phyloP scores from a whole-genome alignment of 352 stramenopile species.

The Aphanomyces astaci region DNA sequence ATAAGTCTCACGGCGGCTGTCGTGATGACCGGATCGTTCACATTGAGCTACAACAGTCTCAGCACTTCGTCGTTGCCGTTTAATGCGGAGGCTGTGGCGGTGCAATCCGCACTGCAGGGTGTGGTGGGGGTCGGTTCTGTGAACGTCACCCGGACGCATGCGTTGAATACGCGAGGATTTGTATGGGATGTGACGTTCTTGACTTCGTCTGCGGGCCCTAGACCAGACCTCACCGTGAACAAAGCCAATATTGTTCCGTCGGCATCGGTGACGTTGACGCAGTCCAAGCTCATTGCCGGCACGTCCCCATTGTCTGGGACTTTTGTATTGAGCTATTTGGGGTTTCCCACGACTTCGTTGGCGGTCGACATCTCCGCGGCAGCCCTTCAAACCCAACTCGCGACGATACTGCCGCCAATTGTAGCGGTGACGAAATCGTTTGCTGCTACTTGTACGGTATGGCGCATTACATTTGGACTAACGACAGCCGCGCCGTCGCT shows the following conservation, averaged over 20 bases:
- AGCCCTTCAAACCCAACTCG: neutral
- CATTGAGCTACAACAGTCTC: constrained; percentile 41
- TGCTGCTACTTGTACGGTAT: neutral
- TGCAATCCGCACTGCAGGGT: constrained; percentile 47
- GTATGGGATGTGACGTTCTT: constrained; percentile 47
- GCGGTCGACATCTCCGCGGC: neutral
- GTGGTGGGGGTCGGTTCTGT: constrained; percentile 58
- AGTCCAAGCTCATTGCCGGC: constrained; percentile 15
- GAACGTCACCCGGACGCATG: constrained; percentile 32
- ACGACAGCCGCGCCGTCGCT: neutral
- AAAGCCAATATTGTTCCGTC: constrained; percentile 1
- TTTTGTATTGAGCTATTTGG: constrained; percentile 12
- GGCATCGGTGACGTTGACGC: neutral
- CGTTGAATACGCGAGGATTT: constrained; percentile 25
- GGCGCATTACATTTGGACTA: constrained; percentile 16
- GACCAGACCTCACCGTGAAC: constrained; percentile 29
- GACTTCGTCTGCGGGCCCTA: constrained; percentile 41
- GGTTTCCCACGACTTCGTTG: neutral
- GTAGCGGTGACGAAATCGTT: constrained; percentile 8
- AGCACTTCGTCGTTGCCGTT: constrained; percentile 40
- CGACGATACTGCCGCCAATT: neutral
- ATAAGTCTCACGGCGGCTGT: constrained; percentile 6
- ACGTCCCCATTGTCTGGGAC: neutral
- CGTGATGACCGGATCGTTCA: constrained; percentile 39
- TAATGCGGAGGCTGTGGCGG: constrained; percentile 30